Conservation (phyloP, 352 stramenopile genomes). For the Phytophthora kernoviae region DNA sequence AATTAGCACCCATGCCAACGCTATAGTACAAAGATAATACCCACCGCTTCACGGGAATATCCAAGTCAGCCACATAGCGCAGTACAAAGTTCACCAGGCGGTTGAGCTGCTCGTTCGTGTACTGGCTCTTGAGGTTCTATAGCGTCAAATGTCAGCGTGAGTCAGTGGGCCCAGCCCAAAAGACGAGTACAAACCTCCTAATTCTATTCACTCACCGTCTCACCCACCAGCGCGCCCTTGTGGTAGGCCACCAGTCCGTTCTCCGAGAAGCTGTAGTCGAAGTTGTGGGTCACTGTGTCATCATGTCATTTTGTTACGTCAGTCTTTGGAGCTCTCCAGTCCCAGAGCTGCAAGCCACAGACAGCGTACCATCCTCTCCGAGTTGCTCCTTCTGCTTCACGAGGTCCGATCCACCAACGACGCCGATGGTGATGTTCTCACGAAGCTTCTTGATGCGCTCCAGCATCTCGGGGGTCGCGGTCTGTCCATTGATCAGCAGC, state of each 20-base stretch:
- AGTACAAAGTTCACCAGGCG: slow-evolving; percentile 97
- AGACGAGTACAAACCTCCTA: too few relatives aligned
- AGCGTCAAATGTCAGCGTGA: slow-evolving; percentile 2
- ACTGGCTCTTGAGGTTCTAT: slow-evolving; percentile 93
- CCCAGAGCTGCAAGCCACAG: neutral
- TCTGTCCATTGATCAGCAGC: slow-evolving; percentile 41
- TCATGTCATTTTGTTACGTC: neutral
- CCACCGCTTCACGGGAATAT: slow-evolving; percentile 97
- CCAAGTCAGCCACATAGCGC: slow-evolving; percentile 93
- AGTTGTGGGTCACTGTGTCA: slow-evolving; percentile 89
- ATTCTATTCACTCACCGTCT: slow-evolving; percentile 56
- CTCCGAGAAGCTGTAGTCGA: slow-evolving; percentile 99
- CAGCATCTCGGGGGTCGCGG: slow-evolving; percentile 92
- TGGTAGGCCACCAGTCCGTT: slow-evolving; percentile 99
- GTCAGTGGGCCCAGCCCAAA: too few relatives aligned
- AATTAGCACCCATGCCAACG: neutral
- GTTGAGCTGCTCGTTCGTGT: slow-evolving; percentile 98
- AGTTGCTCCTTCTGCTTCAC: slow-evolving; percentile 99
- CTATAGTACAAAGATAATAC: slow-evolving; percentile 4
- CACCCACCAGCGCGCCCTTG: slow-evolving; percentile 91
- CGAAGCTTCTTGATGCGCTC: slow-evolving; percentile 94
- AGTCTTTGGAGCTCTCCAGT: slow-evolving; percentile 1
- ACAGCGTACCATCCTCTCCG: slow-evolving; percentile 83
- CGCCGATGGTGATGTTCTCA: slow-evolving; percentile 95
- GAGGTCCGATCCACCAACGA: slow-evolving; percentile 98